Evolutionary conservation across 2,329 filamentous ascomycete genomes (phyloP).

Genomic region (Beauveria rudraprayagi): DNA sequence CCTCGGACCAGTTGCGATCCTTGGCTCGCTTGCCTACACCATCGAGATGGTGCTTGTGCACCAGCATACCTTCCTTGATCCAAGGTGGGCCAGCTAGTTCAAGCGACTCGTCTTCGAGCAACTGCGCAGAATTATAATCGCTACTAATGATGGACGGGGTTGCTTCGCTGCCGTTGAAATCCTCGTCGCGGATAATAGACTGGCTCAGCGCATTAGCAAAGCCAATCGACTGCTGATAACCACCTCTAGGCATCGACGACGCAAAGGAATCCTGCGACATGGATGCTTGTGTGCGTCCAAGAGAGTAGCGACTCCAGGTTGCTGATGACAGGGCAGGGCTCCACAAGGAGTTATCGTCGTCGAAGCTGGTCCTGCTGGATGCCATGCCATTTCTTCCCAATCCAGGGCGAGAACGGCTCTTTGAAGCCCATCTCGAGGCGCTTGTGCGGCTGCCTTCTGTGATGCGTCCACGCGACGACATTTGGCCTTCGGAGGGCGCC

Average conservation of each 20-base stretch:
- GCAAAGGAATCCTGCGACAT: constrained; percentile 89
- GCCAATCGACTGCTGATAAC: constrained; percentile 93
- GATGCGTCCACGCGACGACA: constrained; percentile 62
- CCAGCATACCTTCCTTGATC: constrained; percentile 93
- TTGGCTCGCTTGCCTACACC: constrained; percentile 85
- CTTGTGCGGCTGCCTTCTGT: constrained; percentile 45
- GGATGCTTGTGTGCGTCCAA: constrained; percentile 83
- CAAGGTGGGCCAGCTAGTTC: constrained; percentile 92
- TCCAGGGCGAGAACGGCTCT: constrained; percentile 69
- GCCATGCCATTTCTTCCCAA: constrained; percentile 74
- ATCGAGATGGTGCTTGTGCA: constrained; percentile 94
- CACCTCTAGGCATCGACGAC: constrained; percentile 63
- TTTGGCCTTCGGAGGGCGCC: constrained; percentile 73
- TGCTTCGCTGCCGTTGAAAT: constrained; percentile 43
- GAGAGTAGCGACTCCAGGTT: constrained; percentile 89
- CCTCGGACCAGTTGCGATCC: constrained; percentile 89
- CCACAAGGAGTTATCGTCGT: constrained; percentile 85
- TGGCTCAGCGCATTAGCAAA: constrained; percentile 96
- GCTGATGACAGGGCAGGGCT: constrained; percentile 80
- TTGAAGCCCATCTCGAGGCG: constrained; percentile 71
- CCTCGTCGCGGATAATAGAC: constrained; percentile 88
- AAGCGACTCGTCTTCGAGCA: constrained; percentile 87
- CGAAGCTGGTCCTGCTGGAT: constrained; percentile 88
- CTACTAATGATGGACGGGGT: constrained; percentile 49
- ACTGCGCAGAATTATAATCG: constrained; percentile 48